Evolutionary conservation across 2,329 filamentous ascomycete species (phyloP), one percentile per base, ranked within the genome.

Genomic region (Corynespora cassiicola): DNA sequence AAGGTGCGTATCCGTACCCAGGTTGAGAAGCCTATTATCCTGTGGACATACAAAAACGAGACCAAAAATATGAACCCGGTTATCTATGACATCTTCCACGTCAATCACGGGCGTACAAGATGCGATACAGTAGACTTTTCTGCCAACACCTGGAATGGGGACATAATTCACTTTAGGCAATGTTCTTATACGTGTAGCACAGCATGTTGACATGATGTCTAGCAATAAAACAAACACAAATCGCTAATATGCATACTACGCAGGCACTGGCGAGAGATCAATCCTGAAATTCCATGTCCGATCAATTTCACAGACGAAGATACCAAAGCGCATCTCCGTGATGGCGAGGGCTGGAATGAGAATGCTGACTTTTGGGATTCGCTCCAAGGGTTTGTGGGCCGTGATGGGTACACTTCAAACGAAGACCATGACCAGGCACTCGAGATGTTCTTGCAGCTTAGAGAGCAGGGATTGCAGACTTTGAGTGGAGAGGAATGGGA

Each of bases 381-480:
- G 31, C 41, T 72, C 39, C 49, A 63, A 22, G 51, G 53, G 7
- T 52, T 70, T 46, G 60, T 71, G 21, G 38, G 54, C 34, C 54
- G 67, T 20, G 68, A 71, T 56, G 66, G 69, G 21, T 72, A 65
- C 61, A 68, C 66, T 11, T 43, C 58, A 12, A 55, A 59, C 38
- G 57, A 69, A 31, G 59, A 56, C 20, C 71, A 69, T 33, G 52
- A 66, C 11, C 50, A 64, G 46, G 65, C 66, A 25, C 47, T 66
- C 20, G 45, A 61, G 15, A 52, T 70, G 32, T 72, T 70, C 38
- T 49, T 45, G 25, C 54, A 65, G 20, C 48, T 71, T 23, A 50
- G 63, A 48, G 56, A 69, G 41, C 37, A 54, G 19, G 61, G 65
- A 30, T 47, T 69, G 36, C 42, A 50, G 43, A 35, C 41, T 24